phyloP scores from a whole-genome alignment of 192 early-diverging fungal genomes.

The Funneliformis geosporum region DNA sequence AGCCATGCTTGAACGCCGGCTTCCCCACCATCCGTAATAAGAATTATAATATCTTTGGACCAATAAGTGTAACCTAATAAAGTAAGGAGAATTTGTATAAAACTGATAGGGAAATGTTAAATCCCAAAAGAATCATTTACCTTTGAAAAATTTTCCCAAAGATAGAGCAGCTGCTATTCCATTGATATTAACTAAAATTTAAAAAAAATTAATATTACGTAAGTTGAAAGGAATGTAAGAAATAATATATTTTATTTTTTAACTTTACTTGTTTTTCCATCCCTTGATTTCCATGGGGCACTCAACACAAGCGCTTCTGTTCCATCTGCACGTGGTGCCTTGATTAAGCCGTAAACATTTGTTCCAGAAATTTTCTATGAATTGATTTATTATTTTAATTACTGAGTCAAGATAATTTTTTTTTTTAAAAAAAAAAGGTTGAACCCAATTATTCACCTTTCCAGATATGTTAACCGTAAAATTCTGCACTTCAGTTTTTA shows the following conservation, averaged over 20 bases:
- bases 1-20: slow-evolving; percentile 85
- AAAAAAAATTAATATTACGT: slow-evolving; percentile 20
- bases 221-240: background rate
- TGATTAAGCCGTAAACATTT: slow-evolving; percentile 80
- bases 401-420: background rate
- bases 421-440: background rate
- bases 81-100: too few species aligned
- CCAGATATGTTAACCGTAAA: slow-evolving; percentile 43
- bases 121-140: slow-evolving; percentile 33
- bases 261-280: slow-evolving; percentile 33
- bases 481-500: slow-evolving; percentile 55
- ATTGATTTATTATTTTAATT: background rate
- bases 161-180: slow-evolving; percentile 50
- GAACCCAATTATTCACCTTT: slow-evolving; percentile 23
- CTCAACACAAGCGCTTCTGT: slow-evolving; percentile 87
- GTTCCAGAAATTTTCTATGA: slow-evolving; percentile 44
- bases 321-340: slow-evolving; percentile 82
- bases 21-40: slow-evolving; percentile 78
- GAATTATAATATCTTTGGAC: slow-evolving; percentile 90
- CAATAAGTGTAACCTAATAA: slow-evolving; percentile 69
- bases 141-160: slow-evolving; percentile 55
- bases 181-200: slow-evolving; percentile 47
- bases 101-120: background rate
- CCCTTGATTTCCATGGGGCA: slow-evolving; percentile 74
- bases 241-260: background rate